Conservation (phyloP, 1,284 basidiomycete genomes). For the Coriolopsis trogii region DNA sequence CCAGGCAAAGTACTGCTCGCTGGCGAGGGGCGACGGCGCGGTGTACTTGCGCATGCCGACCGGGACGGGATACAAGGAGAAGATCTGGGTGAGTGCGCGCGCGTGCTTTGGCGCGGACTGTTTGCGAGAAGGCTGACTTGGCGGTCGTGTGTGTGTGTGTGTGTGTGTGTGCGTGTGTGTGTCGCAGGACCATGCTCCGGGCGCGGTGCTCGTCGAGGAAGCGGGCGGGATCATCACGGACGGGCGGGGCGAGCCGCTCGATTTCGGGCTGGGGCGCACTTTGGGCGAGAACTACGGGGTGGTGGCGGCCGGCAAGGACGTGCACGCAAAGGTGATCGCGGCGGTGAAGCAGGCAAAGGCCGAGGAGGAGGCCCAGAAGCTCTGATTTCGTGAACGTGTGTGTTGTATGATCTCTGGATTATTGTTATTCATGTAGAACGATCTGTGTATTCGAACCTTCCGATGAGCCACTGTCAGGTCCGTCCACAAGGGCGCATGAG, state of each 20-base stretch:
- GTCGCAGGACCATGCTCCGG: constrained; percentile 96
- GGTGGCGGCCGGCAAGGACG: constrained; percentile 72
- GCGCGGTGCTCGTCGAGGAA: constrained; percentile 85
- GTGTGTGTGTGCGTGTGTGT: too few relatives aligned
- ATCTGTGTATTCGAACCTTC: too few relatives aligned
- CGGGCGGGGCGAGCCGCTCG: constrained; percentile 76
- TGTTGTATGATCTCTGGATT: too few relatives aligned
- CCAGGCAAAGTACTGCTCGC: constrained; percentile 94
- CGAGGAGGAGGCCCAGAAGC: constrained; percentile 36
- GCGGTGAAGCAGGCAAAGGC: constrained; percentile 74
- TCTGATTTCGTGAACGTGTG: too few relatives aligned
- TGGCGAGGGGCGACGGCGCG: constrained; percentile 87
- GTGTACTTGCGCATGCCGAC: constrained; percentile 93
- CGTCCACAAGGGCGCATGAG: too few relatives aligned
- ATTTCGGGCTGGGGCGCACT: constrained; percentile 89
- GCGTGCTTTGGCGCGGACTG: too few relatives aligned
- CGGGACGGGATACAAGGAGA: constrained; percentile 41
- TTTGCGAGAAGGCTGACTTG: neutral
- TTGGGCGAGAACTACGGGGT: constrained; percentile 89
- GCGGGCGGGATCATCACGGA: constrained; percentile 89
- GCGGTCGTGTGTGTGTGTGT: too few relatives aligned
- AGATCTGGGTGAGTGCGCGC: constrained; percentile 62
- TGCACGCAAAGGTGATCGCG: constrained; percentile 71
- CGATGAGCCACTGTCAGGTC: too few relatives aligned
- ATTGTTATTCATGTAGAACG: too few relatives aligned